Percentiles rank a stretch among this genome's conserved stretches.
phyloP scores from a whole-genome alignment of 768 basidiomycete genomes.

The Pulveroboletus sp. region DNA sequence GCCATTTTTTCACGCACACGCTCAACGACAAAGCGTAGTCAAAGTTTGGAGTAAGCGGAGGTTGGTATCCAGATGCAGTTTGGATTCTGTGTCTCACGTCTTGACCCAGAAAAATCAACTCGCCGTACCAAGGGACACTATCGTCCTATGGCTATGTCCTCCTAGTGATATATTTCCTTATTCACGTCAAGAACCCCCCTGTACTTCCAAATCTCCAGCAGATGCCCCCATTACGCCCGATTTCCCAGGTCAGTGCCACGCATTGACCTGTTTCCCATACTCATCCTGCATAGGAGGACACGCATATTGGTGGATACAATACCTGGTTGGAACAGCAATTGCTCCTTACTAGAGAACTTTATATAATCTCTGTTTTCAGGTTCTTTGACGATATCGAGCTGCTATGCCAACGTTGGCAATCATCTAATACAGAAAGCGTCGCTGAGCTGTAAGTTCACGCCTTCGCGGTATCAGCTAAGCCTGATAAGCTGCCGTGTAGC shows the following conservation, averaged over 20 bases:
- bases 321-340: constrained; percentile 51
- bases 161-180: constrained; percentile 95
- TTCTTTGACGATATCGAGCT: constrained; percentile 98
- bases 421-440: constrained; percentile 87
- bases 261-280: constrained; percentile 8
- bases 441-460: constrained; percentile 73
- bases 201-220: constrained; percentile 95
- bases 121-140: constrained; percentile 93
- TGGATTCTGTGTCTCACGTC: not conserved
- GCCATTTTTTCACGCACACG: constrained; percentile 1
- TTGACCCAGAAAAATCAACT: constrained; percentile 85
- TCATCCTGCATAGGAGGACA: constrained; percentile 56
- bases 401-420: constrained; percentile 87
- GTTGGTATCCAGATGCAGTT: constrained; percentile 31
- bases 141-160: constrained; percentile 98
- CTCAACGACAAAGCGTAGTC: constrained; percentile 46
- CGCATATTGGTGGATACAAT: constrained; percentile 74
- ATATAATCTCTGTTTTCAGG: constrained; percentile 35
- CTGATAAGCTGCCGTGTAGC: constrained; percentile 38
- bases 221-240: constrained; percentile 86
- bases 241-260: constrained; percentile 55
- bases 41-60: constrained; percentile 99
- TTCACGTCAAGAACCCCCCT: constrained; percentile 96
- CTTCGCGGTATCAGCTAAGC: not conserved
- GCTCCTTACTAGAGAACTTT: constrained; percentile 11